These are phyloP conservation scores for Larix sibirica DNA, from an alignment of 83 land plant species.

Conservation along the genomic window DNA sequence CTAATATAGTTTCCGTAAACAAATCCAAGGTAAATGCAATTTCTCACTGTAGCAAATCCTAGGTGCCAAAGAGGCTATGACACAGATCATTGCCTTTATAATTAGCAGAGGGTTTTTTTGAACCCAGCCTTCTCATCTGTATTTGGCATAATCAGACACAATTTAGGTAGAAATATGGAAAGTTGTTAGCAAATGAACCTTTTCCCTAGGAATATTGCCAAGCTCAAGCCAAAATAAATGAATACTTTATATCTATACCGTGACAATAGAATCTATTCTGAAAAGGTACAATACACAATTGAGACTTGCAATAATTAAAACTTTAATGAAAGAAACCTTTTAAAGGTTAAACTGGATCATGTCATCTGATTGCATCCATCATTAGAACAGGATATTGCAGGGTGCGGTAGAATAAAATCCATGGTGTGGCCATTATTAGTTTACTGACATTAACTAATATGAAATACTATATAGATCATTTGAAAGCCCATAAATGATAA, in stretches of 20 bases:
- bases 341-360: too few species aligned
- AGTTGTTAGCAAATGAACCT: neutral
- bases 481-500: too few species aligned
- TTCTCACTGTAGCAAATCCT: neutral
- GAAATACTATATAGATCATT: too few species aligned
- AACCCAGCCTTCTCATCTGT: neutral
- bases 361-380: neutral
- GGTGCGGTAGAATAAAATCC: neutral
- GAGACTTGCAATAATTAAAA: neutral
- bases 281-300: neutral
- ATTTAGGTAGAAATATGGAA: neutral
- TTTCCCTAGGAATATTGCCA: neutral
- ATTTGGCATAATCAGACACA: neutral
- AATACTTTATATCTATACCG: neutral
- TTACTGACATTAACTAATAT: too few species aligned
- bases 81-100: neutral
- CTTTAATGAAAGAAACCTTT: too few species aligned
- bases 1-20: neutral
- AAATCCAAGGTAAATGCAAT: neutral
- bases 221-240: neutral
- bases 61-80: neutral
- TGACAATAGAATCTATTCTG: neutral
- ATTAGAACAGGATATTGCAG: neutral
- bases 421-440: too few species aligned
- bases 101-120: neutral